phyloP scores from a whole-genome alignment of 2,329 filamentous ascomycete species.

The Anthostomella pinea region DNA sequence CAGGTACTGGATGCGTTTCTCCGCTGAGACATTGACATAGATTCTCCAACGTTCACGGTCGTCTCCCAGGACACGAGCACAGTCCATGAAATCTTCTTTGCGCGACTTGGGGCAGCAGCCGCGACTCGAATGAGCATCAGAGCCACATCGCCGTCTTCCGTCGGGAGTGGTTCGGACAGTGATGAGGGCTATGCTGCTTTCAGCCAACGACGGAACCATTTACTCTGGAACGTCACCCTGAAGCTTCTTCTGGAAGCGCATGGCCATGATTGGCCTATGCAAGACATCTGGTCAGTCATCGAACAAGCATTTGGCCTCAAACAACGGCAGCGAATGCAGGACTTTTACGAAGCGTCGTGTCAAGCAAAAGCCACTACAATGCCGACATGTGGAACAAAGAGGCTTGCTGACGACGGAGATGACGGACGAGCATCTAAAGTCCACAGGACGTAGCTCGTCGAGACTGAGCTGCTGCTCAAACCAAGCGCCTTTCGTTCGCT shows the following conservation, averaged over 20 bases:
- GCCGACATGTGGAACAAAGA: no score
- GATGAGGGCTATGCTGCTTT: background rate
- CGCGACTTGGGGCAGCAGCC: background rate
- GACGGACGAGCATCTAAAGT: no score
- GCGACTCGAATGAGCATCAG: no score
- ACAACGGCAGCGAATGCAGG: slow-evolving; percentile 1
- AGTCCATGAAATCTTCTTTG: background rate
- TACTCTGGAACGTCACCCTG: background rate
- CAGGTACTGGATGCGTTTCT: background rate
- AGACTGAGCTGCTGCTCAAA: no score
- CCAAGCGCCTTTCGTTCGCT: no score
- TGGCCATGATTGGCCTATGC: background rate
- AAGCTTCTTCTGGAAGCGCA: background rate
- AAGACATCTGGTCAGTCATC: background rate
- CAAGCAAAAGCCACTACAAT: no score
- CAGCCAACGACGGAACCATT: background rate
- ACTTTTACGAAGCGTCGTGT: slow-evolving; percentile 1
- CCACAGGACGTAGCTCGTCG: no score
- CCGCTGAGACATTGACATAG: background rate
- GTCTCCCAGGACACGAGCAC: background rate
- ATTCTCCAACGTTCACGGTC: background rate
- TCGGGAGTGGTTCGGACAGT: background rate
- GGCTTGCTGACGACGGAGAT: no score
- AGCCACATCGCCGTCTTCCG: no score
- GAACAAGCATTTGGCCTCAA: background rate